These are phyloP conservation scores for Neopestalotiopsis clavispora DNA, from an alignment of 2,329 filamentous ascomycete genomes.

Conservation along the genomic window DNA sequence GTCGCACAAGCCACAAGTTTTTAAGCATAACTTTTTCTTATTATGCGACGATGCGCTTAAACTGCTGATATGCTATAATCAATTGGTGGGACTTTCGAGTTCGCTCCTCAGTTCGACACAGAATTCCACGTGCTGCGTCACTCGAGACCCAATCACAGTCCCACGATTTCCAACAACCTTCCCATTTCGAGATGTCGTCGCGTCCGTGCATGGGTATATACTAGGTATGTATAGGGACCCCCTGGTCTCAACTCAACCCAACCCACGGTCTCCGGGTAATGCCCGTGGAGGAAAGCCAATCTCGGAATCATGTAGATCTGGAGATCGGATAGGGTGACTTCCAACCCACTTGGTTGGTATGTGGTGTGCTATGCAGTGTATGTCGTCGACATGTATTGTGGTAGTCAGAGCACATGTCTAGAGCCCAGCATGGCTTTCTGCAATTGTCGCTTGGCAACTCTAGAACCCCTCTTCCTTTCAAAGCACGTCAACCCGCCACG, in stretches of 20 bases:
- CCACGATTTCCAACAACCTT: conserved; percentile 12
- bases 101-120: not conserved
- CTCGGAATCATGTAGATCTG: not conserved
- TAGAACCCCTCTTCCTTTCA: not conserved
- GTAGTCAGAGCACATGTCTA: not conserved
- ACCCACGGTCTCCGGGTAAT: not conserved
- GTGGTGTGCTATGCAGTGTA: too few relatives aligned
- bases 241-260: not conserved
- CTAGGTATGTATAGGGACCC: too few relatives aligned
- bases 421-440: not conserved
- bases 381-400: not conserved
- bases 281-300: not conserved
- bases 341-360: not conserved
- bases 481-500: not conserved
- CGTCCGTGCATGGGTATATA: conserved; percentile 13
- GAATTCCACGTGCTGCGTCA: not conserved
- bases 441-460: not conserved
- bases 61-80: not conserved
- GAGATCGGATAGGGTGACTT: too few relatives aligned
- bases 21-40: conserved; percentile 8
- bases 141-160: not conserved
- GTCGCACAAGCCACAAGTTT: not conserved
- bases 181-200: not conserved
- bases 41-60: not conserved
- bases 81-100: conserved; percentile 5